Evolutionary conservation across 805 yeast species (phyloP), one percentile per base, ranked within the genome.

Genomic region (Candida saitoana): DNA sequence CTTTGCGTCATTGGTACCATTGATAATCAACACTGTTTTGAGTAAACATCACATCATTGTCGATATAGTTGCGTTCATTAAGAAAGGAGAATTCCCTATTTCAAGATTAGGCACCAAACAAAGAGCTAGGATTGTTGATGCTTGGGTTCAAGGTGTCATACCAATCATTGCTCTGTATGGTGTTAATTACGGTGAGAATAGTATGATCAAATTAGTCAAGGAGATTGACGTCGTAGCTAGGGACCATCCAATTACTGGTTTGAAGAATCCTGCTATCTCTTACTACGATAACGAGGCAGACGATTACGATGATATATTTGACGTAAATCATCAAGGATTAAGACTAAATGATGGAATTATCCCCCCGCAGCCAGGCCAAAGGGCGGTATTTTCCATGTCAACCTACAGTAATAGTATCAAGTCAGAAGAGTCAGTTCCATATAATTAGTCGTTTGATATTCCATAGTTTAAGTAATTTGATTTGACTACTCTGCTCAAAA

Each of bases 31-130:
- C 49, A 80, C 81, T 14, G 79, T 91, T 1, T 65, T 95, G 52
- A 80, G 85, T 47, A 82, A 77, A 46, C 96, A 90, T 59, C 93
- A 88, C 49, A 66, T 93, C 43, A 75, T 87, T 7, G 68, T 89
- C 16, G 97, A 95, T 59, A 76, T 91, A 34, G 84, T 93, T 29
- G 84, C 88, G 0, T 93, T 91, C 63, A 78, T 86, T 34, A 77
- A 76, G 39, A 70, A 71, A 36, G 82, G 79, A 3, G 74, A 73
- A 11, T 77, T 82, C 50, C 90, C 89, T 2, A 66, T 77, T 37
- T 84, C 93, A 19, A 63, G 95, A 49, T 60, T 89, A 45, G 88
- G 84, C 2, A 79, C 82, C 32, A 82, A 82, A 48, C 96, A 88
- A 63, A 71, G 98, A 42, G 82, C 84, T 2, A 72, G 77, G 40